Evolutionary conservation across 306 rosid genomes (phyloP).

Genomic region (Castanea sativa): DNA sequence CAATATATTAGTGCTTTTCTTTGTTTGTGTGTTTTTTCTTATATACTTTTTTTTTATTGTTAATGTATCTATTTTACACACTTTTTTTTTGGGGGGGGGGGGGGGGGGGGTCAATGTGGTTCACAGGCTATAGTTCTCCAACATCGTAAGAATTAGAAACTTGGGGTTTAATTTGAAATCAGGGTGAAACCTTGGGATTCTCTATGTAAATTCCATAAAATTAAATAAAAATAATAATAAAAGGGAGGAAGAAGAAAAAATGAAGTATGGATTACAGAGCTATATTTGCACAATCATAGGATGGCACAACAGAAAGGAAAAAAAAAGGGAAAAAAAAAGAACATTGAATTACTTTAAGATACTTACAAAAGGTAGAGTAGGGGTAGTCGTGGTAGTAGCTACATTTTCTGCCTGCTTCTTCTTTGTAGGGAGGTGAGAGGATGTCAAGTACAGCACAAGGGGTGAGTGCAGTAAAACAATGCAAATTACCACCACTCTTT

Average conservation of each 20-base stretch:
- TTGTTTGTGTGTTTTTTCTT: no score
- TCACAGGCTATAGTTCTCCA: no score
- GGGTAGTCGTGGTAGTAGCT: constrained; percentile 82
- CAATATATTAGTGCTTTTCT: no score
- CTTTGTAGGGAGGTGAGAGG: constrained; percentile 81
- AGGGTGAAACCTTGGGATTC: no score
- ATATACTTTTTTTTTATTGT: no score
- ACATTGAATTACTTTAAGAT: neutral
- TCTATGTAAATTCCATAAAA: no score
- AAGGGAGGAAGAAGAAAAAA: neutral
- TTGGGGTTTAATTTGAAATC: no score
- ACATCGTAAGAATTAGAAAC: no score
- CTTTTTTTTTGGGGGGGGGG: no score
- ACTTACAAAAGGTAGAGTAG: constrained; percentile 67
- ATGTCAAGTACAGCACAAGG: constrained; percentile 89
- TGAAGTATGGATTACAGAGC: neutral
- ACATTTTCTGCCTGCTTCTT: constrained; percentile 80
- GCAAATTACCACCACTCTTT: constrained; percentile 77
- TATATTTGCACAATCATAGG: neutral
- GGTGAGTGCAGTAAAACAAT: constrained; percentile 82
- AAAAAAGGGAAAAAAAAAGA: neutral
- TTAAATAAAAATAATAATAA: neutral
- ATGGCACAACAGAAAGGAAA: neutral
- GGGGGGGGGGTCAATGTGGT: no score
- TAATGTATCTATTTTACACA: no score